Evolutionary conservation across 495 filamentous ascomycete genomes (phyloP).

Genomic region (Schizothecium vesticola): DNA sequence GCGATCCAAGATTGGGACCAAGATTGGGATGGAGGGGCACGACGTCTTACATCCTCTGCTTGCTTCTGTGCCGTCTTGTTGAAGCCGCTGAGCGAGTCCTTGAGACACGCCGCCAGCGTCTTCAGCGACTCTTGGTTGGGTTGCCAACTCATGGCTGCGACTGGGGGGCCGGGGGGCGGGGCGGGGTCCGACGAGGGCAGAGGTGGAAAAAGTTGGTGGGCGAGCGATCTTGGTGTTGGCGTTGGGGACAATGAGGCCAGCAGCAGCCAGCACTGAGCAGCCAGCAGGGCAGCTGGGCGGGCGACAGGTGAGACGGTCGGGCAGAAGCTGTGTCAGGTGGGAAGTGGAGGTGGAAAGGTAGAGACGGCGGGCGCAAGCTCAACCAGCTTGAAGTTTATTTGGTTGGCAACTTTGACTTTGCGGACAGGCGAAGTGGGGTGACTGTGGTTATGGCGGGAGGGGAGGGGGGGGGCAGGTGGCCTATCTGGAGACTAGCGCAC

Average conservation of each 20-base stretch:
- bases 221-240: not conserved
- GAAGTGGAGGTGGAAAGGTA: not conserved
- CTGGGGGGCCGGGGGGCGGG: constrained; percentile 1
- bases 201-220: constrained; percentile 5
- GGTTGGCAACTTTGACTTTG: not conserved
- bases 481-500: constrained; percentile 2
- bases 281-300: constrained; percentile 2
- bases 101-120: constrained; percentile 83
- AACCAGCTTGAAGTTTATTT: not conserved
- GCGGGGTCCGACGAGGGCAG: constrained; percentile 6
- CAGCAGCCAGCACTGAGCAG: not conserved
- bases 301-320: constrained; percentile 1
- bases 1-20: not conserved
- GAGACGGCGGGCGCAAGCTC: not conserved
- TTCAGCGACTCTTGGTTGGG: constrained; percentile 78
- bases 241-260: not conserved
- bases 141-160: constrained; percentile 77
- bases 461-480: not conserved
- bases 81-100: constrained; percentile 83
- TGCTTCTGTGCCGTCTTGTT: constrained; percentile 74
- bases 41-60: constrained; percentile 57
- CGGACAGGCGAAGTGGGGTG: not conserved
- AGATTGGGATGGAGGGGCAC: not conserved
- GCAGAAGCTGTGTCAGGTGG: not conserved
- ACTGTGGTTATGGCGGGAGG: constrained; percentile 4